These are phyloP conservation scores for Xylaria nigripes DNA, from an alignment of 495 filamentous ascomycete species.

Conservation along the genomic window DNA sequence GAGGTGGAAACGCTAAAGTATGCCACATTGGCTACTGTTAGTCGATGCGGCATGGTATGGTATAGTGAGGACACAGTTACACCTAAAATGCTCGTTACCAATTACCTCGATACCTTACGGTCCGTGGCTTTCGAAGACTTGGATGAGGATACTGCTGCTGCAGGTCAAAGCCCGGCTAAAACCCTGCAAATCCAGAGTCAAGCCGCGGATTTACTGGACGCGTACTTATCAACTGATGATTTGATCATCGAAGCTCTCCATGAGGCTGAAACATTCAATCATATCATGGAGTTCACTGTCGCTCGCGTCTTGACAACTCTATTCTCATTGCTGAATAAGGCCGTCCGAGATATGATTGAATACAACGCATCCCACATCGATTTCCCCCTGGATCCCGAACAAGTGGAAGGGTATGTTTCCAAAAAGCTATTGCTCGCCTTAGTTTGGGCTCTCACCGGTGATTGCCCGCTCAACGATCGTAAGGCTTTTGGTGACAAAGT, in stretches of 20 bases:
- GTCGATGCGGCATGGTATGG: slow-evolving; percentile 99
- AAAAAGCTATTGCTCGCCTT: slow-evolving; percentile 88
- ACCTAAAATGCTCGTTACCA: slow-evolving; percentile 80
- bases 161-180: slow-evolving; percentile 71
- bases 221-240: slow-evolving; percentile 64
- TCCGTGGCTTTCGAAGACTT: slow-evolving; percentile 82
- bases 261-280: slow-evolving; percentile 67
- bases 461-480: slow-evolving; percentile 82
- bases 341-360: slow-evolving; percentile 82
- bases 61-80: slow-evolving; percentile 97
- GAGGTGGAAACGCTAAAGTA: slow-evolving; percentile 99
- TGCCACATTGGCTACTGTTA: slow-evolving; percentile 92
- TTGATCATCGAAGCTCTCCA: slow-evolving; percentile 70
- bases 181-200: slow-evolving; percentile 66
- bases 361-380: slow-evolving; percentile 92
- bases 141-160: slow-evolving; percentile 78
- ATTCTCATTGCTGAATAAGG: slow-evolving; percentile 91
- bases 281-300: slow-evolving; percentile 97
- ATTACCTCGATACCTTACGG: slow-evolving; percentile 78
- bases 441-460: slow-evolving; percentile 90
- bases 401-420: slow-evolving; percentile 78
- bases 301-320: slow-evolving; percentile 85
- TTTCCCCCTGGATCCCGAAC: slow-evolving; percentile 82
- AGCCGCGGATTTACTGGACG: slow-evolving; percentile 67
- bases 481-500: slow-evolving; percentile 82